These are phyloP conservation scores for Triadica sebifera DNA, from an alignment of 345 rosid species.

Conservation along the genomic window DNA sequence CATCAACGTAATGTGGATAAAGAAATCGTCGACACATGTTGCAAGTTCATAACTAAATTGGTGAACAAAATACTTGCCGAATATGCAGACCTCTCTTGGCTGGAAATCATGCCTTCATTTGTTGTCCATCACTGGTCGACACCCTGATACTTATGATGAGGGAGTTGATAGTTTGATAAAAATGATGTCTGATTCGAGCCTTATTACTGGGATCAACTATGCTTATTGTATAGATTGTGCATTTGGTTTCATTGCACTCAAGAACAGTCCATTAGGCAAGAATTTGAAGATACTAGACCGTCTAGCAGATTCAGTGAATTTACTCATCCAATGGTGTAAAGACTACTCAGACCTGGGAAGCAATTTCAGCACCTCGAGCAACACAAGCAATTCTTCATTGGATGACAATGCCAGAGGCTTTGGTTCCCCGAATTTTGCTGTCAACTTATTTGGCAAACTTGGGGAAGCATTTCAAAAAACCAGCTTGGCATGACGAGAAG, in stretches of 20 bases:
- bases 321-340: constrained; percentile 56
- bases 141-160: constrained; percentile 64
- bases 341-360: constrained; percentile 41
- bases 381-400: constrained; percentile 48
- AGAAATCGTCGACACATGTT: constrained; percentile 71
- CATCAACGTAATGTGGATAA: constrained; percentile 86
- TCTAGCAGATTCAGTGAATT: constrained; percentile 56
- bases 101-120: constrained; percentile 82
- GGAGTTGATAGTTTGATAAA: constrained; percentile 67
- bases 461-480: constrained; percentile 81
- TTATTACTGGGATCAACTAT: constrained; percentile 54
- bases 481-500: constrained; percentile 75
- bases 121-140: constrained; percentile 65
- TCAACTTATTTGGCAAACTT: constrained; percentile 60
- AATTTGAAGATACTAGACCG: constrained; percentile 66
- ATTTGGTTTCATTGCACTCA: constrained; percentile 67
- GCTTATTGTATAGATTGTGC: constrained; percentile 76
- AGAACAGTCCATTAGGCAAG: constrained; percentile 68
- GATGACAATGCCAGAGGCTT: constrained; percentile 48
- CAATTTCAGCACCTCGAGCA: constrained; percentile 48
- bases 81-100: constrained; percentile 62
- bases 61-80: constrained; percentile 59
- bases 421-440: constrained; percentile 30
- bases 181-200: constrained; percentile 49
- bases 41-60: constrained; percentile 52